These are phyloP conservation scores for Alternaria ethzedia DNA, from an alignment of 2,329 filamentous ascomycete species.

Conservation along the genomic window DNA sequence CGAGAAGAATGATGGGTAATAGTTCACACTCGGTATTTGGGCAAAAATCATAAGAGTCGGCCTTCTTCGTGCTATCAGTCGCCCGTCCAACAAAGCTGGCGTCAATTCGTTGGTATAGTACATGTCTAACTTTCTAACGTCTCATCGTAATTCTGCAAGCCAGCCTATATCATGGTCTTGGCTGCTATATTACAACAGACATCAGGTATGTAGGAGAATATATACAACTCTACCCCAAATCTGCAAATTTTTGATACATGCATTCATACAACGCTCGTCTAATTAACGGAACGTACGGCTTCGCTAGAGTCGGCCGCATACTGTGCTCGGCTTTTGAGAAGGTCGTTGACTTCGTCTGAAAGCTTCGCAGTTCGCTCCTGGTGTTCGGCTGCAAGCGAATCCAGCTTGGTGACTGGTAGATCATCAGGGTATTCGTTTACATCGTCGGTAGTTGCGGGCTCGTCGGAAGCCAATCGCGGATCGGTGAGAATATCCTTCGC, in stretches of 20 bases:
- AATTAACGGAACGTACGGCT: background rate
- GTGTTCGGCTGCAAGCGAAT: background rate
- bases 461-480: constrained; percentile 8
- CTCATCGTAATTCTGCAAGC: background rate
- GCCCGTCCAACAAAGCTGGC: background rate
- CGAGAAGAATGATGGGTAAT: background rate
- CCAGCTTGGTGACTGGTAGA: background rate
- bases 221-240: background rate
- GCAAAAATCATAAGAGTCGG: background rate
- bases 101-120: background rate
- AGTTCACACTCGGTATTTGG: background rate
- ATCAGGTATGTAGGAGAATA: background rate
- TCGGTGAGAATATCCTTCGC: constrained; percentile 25
- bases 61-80: background rate
- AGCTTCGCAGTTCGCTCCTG: background rate
- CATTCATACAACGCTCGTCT: background rate
- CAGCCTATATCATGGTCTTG: background rate
- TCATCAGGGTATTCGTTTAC: constrained; percentile 27
- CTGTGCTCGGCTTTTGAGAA: background rate
- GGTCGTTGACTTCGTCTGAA: background rate
- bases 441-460: constrained; percentile 15
- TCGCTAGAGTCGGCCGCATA: background rate
- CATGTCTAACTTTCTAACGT: constrained; percentile 3
- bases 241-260: background rate
- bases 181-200: background rate